phyloP scores from a whole-genome alignment of 2,329 filamentous ascomycete genomes.

The Stagonosporopsis vannaccii region DNA sequence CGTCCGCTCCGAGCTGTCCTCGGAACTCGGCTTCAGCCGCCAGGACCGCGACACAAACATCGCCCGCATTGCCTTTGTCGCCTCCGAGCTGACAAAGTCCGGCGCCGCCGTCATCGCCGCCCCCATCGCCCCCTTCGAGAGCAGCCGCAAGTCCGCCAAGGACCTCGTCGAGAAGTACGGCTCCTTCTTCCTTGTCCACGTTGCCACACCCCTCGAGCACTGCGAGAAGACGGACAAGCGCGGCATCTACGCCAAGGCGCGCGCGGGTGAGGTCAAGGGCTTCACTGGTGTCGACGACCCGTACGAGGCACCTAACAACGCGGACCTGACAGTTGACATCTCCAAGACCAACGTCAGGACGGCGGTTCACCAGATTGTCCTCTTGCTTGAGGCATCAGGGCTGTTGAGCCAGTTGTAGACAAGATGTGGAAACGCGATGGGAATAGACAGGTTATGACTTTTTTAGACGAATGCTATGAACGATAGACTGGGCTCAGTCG shows the following conservation, averaged over 20 bases:
- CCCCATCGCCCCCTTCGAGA: conserved; percentile 92
- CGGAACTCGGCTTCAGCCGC: conserved; percentile 92
- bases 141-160: conserved; percentile 76
- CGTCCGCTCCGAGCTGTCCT: conserved; percentile 89
- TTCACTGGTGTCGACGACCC: conserved; percentile 99
- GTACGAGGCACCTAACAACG: conserved; percentile 83
- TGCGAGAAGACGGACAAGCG: conserved; percentile 94
- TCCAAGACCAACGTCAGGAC: conserved; percentile 89
- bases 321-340: conserved; percentile 83
- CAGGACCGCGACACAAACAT: conserved; percentile 96
- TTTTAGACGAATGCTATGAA: too few relatives aligned
- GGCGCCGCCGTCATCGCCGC: conserved; percentile 95
- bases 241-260: conserved; percentile 85
- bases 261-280: conserved; percentile 91
- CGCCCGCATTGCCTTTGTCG: conserved; percentile 93
- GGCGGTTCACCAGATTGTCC: conserved; percentile 94
- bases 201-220: conserved; percentile 89
- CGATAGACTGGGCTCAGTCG: too few relatives aligned
- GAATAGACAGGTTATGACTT: too few relatives aligned
- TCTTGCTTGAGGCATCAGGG: conserved; percentile 88
- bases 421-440: too few relatives aligned
- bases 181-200: conserved; percentile 93
- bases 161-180: conserved; percentile 88
- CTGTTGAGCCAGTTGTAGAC: conserved; percentile 71
- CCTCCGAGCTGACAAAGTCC: conserved; percentile 89